These are phyloP conservation scores for Fomitopsis serialis DNA, from an alignment of 768 basidiomycete genomes.

Conservation along the genomic window DNA sequence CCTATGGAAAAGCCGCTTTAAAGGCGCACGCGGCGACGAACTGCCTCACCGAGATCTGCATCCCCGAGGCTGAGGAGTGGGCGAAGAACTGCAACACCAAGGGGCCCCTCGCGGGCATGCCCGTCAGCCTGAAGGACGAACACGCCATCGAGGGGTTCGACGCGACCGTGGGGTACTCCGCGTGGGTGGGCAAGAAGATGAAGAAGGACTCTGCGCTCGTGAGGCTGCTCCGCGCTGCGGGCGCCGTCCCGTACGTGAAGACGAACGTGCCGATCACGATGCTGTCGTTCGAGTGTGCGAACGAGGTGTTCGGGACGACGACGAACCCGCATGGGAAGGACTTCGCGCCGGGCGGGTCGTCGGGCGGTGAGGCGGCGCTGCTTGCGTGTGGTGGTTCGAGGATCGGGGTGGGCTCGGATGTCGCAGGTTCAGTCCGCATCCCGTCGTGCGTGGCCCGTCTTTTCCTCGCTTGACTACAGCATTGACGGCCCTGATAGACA, in stretches of 20 bases:
- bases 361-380: conserved; percentile 63
- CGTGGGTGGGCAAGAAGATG: not conserved
- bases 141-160: not conserved
- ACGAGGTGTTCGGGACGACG: not conserved
- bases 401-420: conserved; percentile 53
- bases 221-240: not conserved
- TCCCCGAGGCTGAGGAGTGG: conserved; percentile 21
- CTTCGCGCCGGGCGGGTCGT: conserved; percentile 57
- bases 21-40: conserved; percentile 41
- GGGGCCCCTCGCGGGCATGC: not conserved
- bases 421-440: conserved; percentile 44
- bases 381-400: conserved; percentile 54
- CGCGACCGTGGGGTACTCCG: not conserved
- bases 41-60: conserved; percentile 37
- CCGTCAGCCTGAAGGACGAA: not conserved
- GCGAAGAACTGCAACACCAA: conserved; percentile 3
- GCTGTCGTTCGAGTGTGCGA: conserved; percentile 46
- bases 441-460: conserved; percentile 35
- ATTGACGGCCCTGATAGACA: conserved; percentile 17
- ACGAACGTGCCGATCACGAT: conserved; percentile 77
- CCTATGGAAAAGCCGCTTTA: conserved; percentile 35
- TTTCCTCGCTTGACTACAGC: conserved; percentile 14
- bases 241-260: conserved; percentile 31
- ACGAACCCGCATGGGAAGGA: conserved; percentile 51
- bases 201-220: not conserved